Conservation (phyloP, 345 rosid species). For the Luvunga scandens region DNA sequence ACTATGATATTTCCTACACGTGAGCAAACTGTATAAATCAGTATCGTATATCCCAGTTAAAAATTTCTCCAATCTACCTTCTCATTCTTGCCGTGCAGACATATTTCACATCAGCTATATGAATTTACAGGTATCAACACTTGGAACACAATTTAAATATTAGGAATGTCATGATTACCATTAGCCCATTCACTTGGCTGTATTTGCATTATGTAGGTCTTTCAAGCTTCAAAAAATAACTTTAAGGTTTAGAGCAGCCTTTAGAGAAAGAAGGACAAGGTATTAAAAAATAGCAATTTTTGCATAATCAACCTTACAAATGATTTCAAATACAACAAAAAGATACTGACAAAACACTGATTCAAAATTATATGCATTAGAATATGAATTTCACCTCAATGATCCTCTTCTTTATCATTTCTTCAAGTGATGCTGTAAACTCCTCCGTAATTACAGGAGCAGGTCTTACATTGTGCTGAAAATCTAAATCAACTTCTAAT, state of each 20-base stretch:
- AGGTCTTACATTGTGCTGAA: conserved; percentile 93
- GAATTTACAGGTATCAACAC: too few relatives aligned
- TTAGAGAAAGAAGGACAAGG: not conserved
- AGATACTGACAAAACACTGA: not conserved
- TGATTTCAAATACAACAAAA: not conserved
- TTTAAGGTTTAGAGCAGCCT: not conserved
- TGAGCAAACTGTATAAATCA: not conserved
- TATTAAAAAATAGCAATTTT: not conserved
- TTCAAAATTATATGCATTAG: not conserved
- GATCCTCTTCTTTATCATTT: conserved; percentile 73
- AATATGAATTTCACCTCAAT: conserved; percentile 48
- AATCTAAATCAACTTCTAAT: conserved; percentile 90
- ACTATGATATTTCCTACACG: not conserved
- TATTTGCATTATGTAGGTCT: not conserved
- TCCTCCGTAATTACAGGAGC: conserved; percentile 95
- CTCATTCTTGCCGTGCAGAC: not conserved
- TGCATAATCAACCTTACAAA: not conserved
- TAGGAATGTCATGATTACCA: not conserved
- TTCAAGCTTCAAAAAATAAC: not conserved
- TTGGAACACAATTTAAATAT: too few relatives aligned
- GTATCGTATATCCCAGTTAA: not conserved
- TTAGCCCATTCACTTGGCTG: not conserved
- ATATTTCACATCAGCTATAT: not conserved
- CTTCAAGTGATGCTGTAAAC: conserved; percentile 82
- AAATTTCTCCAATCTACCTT: not conserved